Evolutionary conservation across 2,329 filamentous ascomycete species (phyloP).

Genomic region (Cercospora zeae-maydis): DNA sequence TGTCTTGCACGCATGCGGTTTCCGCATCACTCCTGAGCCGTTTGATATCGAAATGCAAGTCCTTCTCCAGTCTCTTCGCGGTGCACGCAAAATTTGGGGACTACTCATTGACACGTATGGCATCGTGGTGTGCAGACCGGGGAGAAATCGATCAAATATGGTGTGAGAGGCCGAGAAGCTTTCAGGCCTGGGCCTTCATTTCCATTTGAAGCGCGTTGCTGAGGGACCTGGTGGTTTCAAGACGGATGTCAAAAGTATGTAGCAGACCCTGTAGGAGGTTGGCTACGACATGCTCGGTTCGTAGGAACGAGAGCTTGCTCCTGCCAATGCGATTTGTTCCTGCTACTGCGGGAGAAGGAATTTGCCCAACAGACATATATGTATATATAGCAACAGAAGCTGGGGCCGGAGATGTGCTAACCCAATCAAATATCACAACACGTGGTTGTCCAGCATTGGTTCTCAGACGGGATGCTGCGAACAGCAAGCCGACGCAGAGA

Average conservation of each 20-base stretch:
- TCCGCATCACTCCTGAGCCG: too few relatives aligned
- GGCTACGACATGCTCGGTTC: neutral
- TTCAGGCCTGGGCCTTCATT: neutral
- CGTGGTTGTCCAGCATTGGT: neutral
- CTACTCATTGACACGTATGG: too few relatives aligned
- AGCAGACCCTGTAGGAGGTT: neutral
- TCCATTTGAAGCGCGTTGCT: neutral
- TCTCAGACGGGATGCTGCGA: neutral
- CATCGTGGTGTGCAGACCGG: too few relatives aligned
- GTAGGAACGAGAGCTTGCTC: neutral
- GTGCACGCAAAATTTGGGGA: too few relatives aligned
- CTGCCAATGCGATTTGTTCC: neutral
- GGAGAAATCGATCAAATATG: too few relatives aligned
- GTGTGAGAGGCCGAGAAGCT: neutral
- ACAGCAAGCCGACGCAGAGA: neutral
- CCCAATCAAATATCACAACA: neutral
- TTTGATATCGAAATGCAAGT: too few relatives aligned
- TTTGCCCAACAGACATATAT: neutral
- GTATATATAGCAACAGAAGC: neutral
- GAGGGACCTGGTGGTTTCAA: neutral
- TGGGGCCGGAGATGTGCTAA: neutral
- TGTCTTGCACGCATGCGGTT: too few relatives aligned
- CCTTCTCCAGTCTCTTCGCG: too few relatives aligned
- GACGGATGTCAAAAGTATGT: neutral
- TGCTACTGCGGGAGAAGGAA: neutral